phyloP scores from a whole-genome alignment of 345 rosid genomes.

The Salix koriyanagi region DNA sequence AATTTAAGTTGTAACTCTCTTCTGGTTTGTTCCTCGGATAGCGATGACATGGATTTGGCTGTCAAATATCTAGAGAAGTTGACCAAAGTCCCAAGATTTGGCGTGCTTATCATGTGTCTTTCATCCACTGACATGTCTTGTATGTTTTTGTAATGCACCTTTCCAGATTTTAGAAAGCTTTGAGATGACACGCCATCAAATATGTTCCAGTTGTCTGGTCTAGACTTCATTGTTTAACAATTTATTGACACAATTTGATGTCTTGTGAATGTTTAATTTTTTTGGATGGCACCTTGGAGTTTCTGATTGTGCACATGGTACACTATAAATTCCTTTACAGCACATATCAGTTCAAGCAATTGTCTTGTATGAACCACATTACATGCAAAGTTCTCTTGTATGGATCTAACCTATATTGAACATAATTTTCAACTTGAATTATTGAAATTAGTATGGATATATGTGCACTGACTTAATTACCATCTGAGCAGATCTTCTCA shows the following conservation, averaged over 20 bases:
- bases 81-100: slow-evolving; percentile 81
- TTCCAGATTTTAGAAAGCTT: background rate
- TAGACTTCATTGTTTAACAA: background rate
- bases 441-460: background rate
- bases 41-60: slow-evolving; percentile 69
- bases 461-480: slow-evolving; percentile 10
- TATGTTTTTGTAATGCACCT: slow-evolving; percentile 12
- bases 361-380: background rate
- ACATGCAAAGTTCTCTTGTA: background rate
- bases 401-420: background rate
- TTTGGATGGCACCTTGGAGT: background rate
- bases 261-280: background rate
- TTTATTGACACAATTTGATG: background rate
- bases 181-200: background rate
- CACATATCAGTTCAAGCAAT: background rate
- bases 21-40: slow-evolving; percentile 27
- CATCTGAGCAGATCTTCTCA: slow-evolving; percentile 57
- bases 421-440: background rate
- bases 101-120: too few relatives aligned
- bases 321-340: background rate
- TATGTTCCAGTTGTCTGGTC: background rate
- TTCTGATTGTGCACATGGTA: background rate
- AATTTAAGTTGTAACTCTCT: background rate
- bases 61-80: slow-evolving; percentile 64
- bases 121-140: too few relatives aligned